Base-by-base conservation (phyloP, 2,329 filamentous ascomycete species). In the Aciculosporium take region DNA sequence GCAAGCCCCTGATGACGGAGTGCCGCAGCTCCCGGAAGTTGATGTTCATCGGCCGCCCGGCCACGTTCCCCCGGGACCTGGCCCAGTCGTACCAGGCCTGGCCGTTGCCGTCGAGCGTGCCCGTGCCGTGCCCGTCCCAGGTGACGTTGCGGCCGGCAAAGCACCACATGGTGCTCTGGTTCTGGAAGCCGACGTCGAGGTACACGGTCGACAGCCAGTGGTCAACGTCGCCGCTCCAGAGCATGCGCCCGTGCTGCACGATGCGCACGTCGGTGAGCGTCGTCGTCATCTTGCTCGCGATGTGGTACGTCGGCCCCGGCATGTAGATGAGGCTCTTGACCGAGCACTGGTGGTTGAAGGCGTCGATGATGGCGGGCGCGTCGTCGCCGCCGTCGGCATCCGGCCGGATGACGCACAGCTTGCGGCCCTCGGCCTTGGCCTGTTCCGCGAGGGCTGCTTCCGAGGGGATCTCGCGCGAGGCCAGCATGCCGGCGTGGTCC, bases 71-170 rank as follows among this genome's bases (percentile, higher is more conserved):
- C 9, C 50, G 49, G 12, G 61, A 58, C 23, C 58, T 53, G 37
- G 64, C 62, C 53, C 65, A 70, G 45, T 72, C 62, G 49, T 78
- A 77, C 74, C 74, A 79, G 3, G 65, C 62, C 49, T 76, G 68
- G 2, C 74, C 74, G 49, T 78, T 77, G 8, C 74, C 74, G 50
- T 77, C 64, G 12, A 78, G 56, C 2, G 68, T 74, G 4, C 74
- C 74, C 17, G 56, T 54, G 10, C 68, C 68, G 48, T 67, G 56
- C 8, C 72, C 72, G 27, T 68, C 58, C 45, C 70, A 63, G 8
- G 57, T 53, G 20, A 79, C 57, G 25, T 67, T 63, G 10, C 68
- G 56, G 5, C 74, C 74, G 13, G 73, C 72, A 46, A 76, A 64
- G 40, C 67, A 56, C 67, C 68, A 74, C 1, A 68, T 71, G 0